These are phyloP conservation scores for Picochlorum sp. DNA, from an alignment of 139 green algal species.

Conservation along the genomic window DNA sequence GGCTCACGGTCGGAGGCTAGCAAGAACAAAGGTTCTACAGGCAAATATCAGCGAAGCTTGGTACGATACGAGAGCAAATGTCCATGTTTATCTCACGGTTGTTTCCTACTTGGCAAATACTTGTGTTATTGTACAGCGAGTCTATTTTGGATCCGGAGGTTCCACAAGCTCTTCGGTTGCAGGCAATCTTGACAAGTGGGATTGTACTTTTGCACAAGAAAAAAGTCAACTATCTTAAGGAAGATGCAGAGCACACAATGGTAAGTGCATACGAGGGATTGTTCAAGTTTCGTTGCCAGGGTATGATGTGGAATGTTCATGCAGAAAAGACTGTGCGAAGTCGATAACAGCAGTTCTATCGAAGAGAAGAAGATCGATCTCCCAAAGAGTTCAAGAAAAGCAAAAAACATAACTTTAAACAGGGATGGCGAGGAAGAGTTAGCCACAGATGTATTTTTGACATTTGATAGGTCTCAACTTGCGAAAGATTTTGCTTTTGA, in stretches of 20 bases:
- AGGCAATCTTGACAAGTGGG: slow-evolving; percentile 62
- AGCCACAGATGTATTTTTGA: too few species aligned
- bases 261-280: background rate
- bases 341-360: too few species aligned
- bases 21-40: slow-evolving; percentile 46
- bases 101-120: background rate
- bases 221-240: slow-evolving; percentile 52
- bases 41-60: slow-evolving; percentile 55
- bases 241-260: slow-evolving; percentile 19
- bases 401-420: too few species aligned
- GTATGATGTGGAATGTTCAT: too few species aligned
- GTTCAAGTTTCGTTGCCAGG: too few species aligned
- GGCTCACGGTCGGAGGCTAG: slow-evolving; percentile 64
- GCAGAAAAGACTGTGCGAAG: too few species aligned
- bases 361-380: too few species aligned
- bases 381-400: too few species aligned
- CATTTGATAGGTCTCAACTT: too few species aligned
- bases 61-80: slow-evolving; percentile 22
- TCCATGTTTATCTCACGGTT: background rate
- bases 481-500: too few species aligned
- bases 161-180: slow-evolving; percentile 61
- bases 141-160: slow-evolving; percentile 63
- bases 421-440: too few species aligned
- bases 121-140: slow-evolving; percentile 31
- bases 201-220: slow-evolving; percentile 58